Conservation (phyloP, 2,329 filamentous ascomycete species). For the Hypoxylon sp. region DNA sequence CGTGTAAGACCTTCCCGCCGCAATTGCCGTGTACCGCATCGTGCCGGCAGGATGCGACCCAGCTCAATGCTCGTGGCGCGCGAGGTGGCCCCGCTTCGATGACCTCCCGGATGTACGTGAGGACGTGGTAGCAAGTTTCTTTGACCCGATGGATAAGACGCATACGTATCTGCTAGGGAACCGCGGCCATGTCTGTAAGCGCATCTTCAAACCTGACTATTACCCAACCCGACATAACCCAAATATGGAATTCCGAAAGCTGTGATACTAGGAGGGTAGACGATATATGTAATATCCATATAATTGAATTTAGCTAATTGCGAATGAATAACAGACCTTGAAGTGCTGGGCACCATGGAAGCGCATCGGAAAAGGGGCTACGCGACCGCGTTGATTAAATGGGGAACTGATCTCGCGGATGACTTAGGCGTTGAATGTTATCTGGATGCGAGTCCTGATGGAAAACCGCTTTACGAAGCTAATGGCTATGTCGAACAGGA, state of each 20-base stretch:
- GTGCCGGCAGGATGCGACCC: slow-evolving; percentile 19
- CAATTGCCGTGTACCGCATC: slow-evolving; percentile 32
- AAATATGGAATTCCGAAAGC: neutral
- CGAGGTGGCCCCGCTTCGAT: slow-evolving; percentile 20
- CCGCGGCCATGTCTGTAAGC: slow-evolving; percentile 32
- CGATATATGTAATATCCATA: neutral
- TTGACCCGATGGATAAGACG: slow-evolving; percentile 24
- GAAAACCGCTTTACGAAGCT: slow-evolving; percentile 31
- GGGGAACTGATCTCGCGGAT: slow-evolving; percentile 39
- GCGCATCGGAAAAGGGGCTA: slow-evolving; percentile 32
- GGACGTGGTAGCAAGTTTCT: slow-evolving; percentile 23
- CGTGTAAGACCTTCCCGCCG: slow-evolving; percentile 16
- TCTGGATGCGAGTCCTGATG: slow-evolving; percentile 31
- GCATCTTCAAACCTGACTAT: neutral
- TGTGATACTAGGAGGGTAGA: neutral
- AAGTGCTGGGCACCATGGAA: slow-evolving; percentile 25
- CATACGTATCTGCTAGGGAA: slow-evolving; percentile 28
- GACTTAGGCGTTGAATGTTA: slow-evolving; percentile 33
- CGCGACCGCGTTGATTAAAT: slow-evolving; percentile 26
- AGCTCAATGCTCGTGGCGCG: slow-evolving; percentile 23
- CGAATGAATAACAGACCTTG: slow-evolving; percentile 26
- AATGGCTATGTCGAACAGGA: slow-evolving; percentile 33
- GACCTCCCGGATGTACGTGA: slow-evolving; percentile 26
- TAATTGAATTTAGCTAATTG: neutral
- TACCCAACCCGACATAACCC: neutral